phyloP scores from a whole-genome alignment of 163 green algal genomes.

The Scenedesmus sp. region DNA sequence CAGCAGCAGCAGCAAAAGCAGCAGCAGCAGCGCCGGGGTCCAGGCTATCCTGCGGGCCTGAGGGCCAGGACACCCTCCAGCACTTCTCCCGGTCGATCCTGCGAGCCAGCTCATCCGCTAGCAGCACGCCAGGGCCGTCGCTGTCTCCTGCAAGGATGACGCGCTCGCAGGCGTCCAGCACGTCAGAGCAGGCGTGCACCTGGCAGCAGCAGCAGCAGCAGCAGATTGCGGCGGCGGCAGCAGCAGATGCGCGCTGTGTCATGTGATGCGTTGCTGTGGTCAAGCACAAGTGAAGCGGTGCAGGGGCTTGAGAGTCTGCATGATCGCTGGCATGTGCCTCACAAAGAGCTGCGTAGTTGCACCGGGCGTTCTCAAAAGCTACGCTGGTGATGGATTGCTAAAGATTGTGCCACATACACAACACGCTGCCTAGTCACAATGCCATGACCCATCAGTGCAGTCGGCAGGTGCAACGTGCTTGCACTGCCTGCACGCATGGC shows the following conservation, averaged over 20 bases:
- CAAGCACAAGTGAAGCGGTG: not conserved
- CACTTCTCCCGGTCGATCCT: conserved; percentile 77
- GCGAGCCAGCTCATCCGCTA: conserved; percentile 78
- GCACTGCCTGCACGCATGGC: too few species aligned
- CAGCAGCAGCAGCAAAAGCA: conserved; percentile 14
- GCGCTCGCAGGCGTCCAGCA: conserved; percentile 57
- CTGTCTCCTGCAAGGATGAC: conserved; percentile 77
- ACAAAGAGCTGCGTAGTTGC: too few species aligned
- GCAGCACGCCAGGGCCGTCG: conserved; percentile 72
- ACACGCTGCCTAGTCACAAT: too few species aligned
- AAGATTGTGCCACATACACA: too few species aligned
- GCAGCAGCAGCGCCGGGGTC: not conserved
- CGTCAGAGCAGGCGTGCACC: conserved; percentile 65
- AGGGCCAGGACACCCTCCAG: conserved; percentile 64
- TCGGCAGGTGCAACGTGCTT: conserved; percentile 71
- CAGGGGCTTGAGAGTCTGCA: conserved; percentile 58
- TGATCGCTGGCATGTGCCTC: too few species aligned
- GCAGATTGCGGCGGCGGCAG: not conserved
- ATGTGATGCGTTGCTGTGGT: conserved; percentile 58
- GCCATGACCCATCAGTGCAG: not conserved
- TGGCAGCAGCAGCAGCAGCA: not conserved
- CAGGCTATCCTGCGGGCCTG: conserved; percentile 28
- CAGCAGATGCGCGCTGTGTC: conserved; percentile 52
- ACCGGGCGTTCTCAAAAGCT: too few species aligned
- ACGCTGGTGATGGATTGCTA: too few species aligned